Conservation (phyloP, 495 filamentous ascomycete genomes). For the Penicillium bialowiezense region DNA sequence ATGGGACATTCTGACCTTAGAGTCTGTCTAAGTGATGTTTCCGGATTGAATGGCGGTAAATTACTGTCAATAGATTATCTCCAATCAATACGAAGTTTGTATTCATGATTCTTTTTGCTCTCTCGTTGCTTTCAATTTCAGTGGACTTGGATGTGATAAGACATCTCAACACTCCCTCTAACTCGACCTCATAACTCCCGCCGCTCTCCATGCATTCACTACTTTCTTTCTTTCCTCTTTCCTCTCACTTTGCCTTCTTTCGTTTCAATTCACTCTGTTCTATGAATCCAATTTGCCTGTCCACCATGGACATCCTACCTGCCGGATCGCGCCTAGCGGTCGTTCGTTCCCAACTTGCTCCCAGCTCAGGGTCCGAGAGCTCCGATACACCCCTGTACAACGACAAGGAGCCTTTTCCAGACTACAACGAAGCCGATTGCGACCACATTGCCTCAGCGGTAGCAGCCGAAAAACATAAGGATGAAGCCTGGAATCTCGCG, state of each 20-base stretch:
- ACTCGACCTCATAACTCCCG: too few species aligned
- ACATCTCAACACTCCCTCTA: too few species aligned
- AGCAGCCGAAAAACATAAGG: constrained; percentile 16
- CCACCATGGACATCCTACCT: not conserved
- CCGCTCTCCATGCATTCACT: too few species aligned
- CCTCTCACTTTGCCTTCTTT: not conserved
- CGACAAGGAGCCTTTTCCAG: constrained; percentile 32
- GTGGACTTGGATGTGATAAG: too few species aligned
- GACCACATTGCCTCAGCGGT: constrained; percentile 5
- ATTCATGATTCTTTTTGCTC: too few species aligned
- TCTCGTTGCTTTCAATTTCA: too few species aligned
- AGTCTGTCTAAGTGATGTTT: constrained; percentile 7
- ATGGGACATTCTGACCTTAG: constrained; percentile 22
- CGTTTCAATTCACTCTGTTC: not conserved
- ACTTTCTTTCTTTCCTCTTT: too few species aligned
- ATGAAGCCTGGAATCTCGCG: constrained; percentile 11
- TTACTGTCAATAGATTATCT: constrained; percentile 11
- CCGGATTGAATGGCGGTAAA: constrained; percentile 38
- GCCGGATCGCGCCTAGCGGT: constrained; percentile 1
- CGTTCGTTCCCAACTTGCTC: constrained; percentile 13
- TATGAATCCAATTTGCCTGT: not conserved
- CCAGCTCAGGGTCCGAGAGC: constrained; percentile 9
- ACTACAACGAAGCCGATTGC: constrained; percentile 21
- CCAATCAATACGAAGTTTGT: too few species aligned
- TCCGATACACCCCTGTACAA: not conserved